A percentile compares a stretch with the other conserved stretches of the same genome.
These are phyloP conservation scores for Oldenlandia corymbosa DNA, from an alignment of 257 asterid species.

Conservation along the genomic window DNA sequence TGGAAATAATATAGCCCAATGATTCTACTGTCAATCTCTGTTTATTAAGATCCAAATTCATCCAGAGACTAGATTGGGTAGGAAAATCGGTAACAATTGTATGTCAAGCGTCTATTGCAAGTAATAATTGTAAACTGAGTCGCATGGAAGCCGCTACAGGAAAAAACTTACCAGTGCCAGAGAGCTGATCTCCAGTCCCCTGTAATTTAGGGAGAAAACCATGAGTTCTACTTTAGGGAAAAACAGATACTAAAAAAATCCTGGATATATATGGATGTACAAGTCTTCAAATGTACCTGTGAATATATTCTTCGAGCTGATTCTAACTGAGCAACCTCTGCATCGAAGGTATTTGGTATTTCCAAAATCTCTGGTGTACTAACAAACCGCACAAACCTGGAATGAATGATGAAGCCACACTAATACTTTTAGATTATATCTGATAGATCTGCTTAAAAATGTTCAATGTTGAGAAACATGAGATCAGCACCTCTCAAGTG, in stretches of 20 bases:
- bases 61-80: not conserved
- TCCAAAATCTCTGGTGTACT: slow-evolving; percentile 89
- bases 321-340: slow-evolving; percentile 91
- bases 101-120: not conserved
- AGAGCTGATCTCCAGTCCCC: slow-evolving; percentile 62
- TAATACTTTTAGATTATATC: slow-evolving; percentile 13
- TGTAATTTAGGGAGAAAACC: slow-evolving; percentile 35
- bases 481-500: slow-evolving; percentile 70
- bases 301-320: slow-evolving; percentile 78
- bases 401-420: slow-evolving; percentile 15
- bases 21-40: slow-evolving; percentile 1
- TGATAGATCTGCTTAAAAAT: not conserved
- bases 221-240: slow-evolving; percentile 20
- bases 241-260: slow-evolving; percentile 2
- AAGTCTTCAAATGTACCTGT: slow-evolving; percentile 38
- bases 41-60: not conserved
- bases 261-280: slow-evolving; percentile 2
- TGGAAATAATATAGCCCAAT: not conserved
- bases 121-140: not conserved
- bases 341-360: slow-evolving; percentile 61
- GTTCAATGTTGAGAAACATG: slow-evolving; percentile 13
- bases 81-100: not conserved
- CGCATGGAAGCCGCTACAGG: not conserved
- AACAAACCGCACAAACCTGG: slow-evolving; percentile 87
- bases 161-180: slow-evolving; percentile 41